A percentile compares a stretch with the other conserved stretches of the same genome.
Conservation (phyloP, 2,329 filamentous ascomycete species). For the Calcarisporium arbuscula region DNA sequence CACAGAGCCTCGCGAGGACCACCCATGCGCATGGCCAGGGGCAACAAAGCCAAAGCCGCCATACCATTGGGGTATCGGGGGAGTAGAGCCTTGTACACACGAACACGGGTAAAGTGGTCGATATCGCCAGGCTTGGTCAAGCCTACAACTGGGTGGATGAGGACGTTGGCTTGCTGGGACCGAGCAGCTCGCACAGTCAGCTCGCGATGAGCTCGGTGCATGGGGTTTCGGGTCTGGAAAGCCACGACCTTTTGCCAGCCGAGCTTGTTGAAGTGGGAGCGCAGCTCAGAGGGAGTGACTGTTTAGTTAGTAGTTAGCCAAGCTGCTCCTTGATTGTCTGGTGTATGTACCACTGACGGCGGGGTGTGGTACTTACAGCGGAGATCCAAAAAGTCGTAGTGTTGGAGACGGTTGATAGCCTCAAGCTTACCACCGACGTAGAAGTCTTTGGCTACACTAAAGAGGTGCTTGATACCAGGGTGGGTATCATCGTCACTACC, state of each 20-base stretch:
- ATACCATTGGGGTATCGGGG: conserved; percentile 98
- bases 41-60: conserved; percentile 91
- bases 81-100: conserved; percentile 95
- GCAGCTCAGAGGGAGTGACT: conserved; percentile 92
- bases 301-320: not conserved
- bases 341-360: not conserved
- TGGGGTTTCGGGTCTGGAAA: conserved; percentile 98
- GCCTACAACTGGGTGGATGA: conserved; percentile 97
- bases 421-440: conserved; percentile 96
- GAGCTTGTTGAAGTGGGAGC: conserved; percentile 97
- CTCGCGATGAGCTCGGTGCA: conserved; percentile 98
- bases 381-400: conserved; percentile 98
- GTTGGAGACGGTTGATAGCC: conserved; percentile 88
- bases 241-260: conserved; percentile 97
- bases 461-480: conserved; percentile 87
- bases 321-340: too few relatives aligned
- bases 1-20: conserved; percentile 97
- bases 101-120: conserved; percentile 98
- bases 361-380: conserved; percentile 58
- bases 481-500: conserved; percentile 85
- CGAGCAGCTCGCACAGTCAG: conserved; percentile 95
- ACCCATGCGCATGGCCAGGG: conserved; percentile 98
- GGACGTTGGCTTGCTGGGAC: conserved; percentile 92
- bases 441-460: conserved; percentile 72
- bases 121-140: conserved; percentile 99